phyloP scores from a whole-genome alignment of 1,284 basidiomycete genomes.

The Cerioporus squamosus region DNA sequence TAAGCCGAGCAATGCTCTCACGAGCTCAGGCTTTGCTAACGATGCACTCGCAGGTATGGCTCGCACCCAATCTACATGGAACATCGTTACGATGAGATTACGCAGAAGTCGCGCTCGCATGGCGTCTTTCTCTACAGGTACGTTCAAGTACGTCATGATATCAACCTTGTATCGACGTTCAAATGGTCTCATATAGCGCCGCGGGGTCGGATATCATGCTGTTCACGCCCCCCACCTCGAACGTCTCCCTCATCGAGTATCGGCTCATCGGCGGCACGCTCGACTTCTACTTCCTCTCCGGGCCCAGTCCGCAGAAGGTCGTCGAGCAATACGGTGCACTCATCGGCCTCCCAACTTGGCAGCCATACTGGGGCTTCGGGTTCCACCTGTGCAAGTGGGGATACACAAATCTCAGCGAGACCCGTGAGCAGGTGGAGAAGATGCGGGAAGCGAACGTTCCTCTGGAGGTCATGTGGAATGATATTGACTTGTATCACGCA shows the following conservation, averaged over 20 bases:
- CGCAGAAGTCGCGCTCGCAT: conserved; percentile 59
- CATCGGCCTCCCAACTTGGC: conserved; percentile 67
- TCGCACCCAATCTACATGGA: conserved; percentile 74
- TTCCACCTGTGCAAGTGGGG: conserved; percentile 71
- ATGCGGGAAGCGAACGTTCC: conserved; percentile 71
- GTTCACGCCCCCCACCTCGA: conserved; percentile 53
- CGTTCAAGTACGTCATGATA: conserved; percentile 52
- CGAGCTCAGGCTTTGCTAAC: not conserved
- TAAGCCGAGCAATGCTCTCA: conserved; percentile 34
- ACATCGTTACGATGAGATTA: conserved; percentile 55
- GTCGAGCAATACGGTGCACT: conserved; percentile 69
- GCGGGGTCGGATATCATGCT: conserved; percentile 66
- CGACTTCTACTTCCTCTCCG: conserved; percentile 70
- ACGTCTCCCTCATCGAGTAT: conserved; percentile 65
- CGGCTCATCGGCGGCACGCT: conserved; percentile 69
- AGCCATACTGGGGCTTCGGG: conserved; percentile 72
- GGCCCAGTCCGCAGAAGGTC: conserved; percentile 62
- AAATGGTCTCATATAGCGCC: conserved; percentile 28
- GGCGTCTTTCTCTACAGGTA: conserved; percentile 70
- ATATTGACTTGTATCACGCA: conserved; percentile 74
- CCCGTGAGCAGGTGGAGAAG: conserved; percentile 47
- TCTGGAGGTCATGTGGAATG: conserved; percentile 79
- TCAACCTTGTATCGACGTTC: conserved; percentile 28
- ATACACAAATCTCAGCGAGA: conserved; percentile 38
- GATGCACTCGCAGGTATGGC: conserved; percentile 55